Percentiles rank a stretch among this genome's conserved stretches.
phyloP scores from a whole-genome alignment of 2,329 filamentous ascomycete species.

The Talaromyces sp. region DNA sequence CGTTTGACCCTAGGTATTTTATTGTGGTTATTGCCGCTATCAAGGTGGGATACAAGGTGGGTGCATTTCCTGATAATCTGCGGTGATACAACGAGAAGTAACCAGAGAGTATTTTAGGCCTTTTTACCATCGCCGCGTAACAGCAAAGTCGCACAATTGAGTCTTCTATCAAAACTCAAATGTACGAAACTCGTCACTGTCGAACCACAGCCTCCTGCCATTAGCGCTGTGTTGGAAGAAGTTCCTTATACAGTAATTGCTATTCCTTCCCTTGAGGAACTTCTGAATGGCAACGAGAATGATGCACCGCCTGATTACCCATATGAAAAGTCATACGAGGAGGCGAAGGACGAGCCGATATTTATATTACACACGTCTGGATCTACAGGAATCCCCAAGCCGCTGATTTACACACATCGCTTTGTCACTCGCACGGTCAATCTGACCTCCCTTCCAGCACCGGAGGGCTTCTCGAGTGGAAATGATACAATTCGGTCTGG shows the following conservation, averaged over 20 bases:
- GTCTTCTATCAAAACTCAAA: not conserved
- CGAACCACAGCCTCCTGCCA: conserved; percentile 5
- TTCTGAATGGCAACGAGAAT: not conserved
- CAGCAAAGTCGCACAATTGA: conserved; percentile 8
- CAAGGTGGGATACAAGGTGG: conserved; percentile 17
- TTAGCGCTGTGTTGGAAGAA: conserved; percentile 4
- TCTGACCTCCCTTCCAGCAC: not conserved
- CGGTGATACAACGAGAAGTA: not conserved
- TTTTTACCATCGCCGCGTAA: conserved; percentile 13
- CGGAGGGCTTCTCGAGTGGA: conserved; percentile 5
- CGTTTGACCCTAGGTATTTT: conserved; percentile 14
- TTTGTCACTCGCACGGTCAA: conserved; percentile 12
- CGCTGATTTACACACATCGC: conserved; percentile 11
- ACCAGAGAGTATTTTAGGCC: not conserved
- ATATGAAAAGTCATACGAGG: conserved; percentile 36
- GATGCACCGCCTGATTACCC: conserved; percentile 26
- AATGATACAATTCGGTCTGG: conserved; percentile 10
- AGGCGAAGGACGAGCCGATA: conserved; percentile 34
- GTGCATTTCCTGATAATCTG: not conserved
- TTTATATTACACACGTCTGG: conserved; percentile 16
- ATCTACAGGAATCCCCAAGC: conserved; percentile 10
- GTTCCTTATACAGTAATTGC: not conserved
- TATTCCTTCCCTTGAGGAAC: conserved; percentile 1
- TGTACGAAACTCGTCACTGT: conserved; percentile 11
- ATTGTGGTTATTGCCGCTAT: conserved; percentile 20